A percentile compares a stretch with the other conserved stretches of the same genome.
These are phyloP conservation scores for Scytalidium sp. DNA, from an alignment of 2,329 filamentous ascomycete species.

Conservation along the genomic window DNA sequence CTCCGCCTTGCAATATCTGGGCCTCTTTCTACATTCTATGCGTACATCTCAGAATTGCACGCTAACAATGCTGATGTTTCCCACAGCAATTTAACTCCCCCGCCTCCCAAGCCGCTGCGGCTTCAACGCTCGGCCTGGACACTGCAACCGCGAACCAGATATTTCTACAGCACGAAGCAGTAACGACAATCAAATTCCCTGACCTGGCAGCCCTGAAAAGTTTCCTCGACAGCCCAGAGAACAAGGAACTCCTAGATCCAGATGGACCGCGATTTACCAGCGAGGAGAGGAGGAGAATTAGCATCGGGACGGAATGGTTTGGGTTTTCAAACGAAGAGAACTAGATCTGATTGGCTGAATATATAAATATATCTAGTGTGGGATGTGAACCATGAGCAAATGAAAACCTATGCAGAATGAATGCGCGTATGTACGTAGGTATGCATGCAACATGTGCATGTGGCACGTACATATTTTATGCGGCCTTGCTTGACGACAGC, in stretches of 20 bases:
- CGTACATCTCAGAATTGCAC: no score
- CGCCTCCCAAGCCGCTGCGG: background rate
- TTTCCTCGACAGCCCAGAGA: background rate
- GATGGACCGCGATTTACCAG: background rate
- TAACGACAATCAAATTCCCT: background rate
- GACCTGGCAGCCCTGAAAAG: background rate
- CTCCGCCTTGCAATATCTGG: no score
- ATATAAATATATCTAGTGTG: no score
- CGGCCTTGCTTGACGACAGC: no score
- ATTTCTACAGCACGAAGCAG: background rate
- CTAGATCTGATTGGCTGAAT: background rate
- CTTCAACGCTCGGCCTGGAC: background rate
- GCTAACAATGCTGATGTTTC: no score
- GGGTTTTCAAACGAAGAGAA: background rate
- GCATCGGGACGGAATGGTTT: background rate
- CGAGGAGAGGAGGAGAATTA: background rate
- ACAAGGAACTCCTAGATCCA: background rate
- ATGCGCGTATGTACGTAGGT: no score
- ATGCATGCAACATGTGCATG: no score
- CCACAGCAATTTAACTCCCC: background rate
- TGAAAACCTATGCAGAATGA: background rate
- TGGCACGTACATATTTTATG: no score
- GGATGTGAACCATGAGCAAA: background rate
- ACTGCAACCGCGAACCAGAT: background rate
- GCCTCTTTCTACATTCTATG: no score